Evolutionary conservation across 495 filamentous ascomycete genomes (phyloP).

Genomic region (Corynascus novoguineensis): DNA sequence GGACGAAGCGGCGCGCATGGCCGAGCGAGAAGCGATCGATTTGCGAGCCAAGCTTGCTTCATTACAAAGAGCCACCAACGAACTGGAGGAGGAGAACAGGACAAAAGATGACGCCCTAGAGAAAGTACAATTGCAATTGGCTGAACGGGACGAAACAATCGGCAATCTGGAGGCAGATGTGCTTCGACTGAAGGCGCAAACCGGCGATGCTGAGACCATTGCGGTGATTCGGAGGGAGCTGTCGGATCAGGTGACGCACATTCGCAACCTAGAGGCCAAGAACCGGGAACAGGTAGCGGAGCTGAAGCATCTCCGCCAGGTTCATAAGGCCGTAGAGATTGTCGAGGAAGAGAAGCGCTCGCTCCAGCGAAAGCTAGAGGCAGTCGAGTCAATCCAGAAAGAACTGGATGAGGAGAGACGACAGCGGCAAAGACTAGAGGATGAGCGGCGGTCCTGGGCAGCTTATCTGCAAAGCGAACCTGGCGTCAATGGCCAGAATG

Average conservation of each 20-base stretch:
- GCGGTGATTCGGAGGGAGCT: conserved; percentile 79
- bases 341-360: conserved; percentile 91
- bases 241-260: conserved; percentile 79
- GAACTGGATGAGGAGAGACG: conserved; percentile 73
- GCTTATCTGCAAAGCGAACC: conserved; percentile 72
- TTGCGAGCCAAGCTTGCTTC: conserved; percentile 64
- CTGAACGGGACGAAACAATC: conserved; percentile 61
- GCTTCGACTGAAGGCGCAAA: conserved; percentile 72
- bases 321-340: conserved; percentile 81
- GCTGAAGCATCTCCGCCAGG: conserved; percentile 69
- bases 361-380: conserved; percentile 68
- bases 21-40: conserved; percentile 63
- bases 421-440: conserved; percentile 80
- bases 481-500: conserved; percentile 48
- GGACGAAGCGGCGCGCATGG: conserved; percentile 63
- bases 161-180: conserved; percentile 76
- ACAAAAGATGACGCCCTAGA: conserved; percentile 57
- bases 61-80: conserved; percentile 61
- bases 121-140: conserved; percentile 59
- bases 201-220: conserved; percentile 77
- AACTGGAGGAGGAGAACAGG: conserved; percentile 65
- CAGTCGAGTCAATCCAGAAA: conserved; percentile 66
- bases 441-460: conserved; percentile 80
- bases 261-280: conserved; percentile 70
- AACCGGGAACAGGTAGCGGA: conserved; percentile 78